Conservation (phyloP, 306 rosid genomes). For the Ochetophila trinervis region DNA sequence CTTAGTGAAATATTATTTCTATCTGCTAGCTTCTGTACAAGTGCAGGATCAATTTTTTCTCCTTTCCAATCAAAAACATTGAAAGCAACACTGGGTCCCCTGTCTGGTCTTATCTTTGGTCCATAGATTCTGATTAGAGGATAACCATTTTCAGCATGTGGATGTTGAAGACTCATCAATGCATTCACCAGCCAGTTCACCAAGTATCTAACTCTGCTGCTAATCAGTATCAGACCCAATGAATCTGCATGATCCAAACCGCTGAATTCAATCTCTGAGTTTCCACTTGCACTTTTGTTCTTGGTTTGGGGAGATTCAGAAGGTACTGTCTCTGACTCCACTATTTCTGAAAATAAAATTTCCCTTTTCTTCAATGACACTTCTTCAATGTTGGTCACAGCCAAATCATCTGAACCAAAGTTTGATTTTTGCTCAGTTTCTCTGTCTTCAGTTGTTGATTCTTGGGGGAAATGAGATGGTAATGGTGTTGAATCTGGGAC, state of each 20-base stretch:
- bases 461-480: slow-evolving; percentile 19
- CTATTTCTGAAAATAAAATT: slow-evolving; percentile 32
- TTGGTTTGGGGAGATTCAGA: slow-evolving; percentile 22
- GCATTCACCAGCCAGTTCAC: slow-evolving; percentile 80
- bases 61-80: slow-evolving; percentile 92
- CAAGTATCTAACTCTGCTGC: slow-evolving; percentile 49
- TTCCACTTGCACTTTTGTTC: slow-evolving; percentile 1
- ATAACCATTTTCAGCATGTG: slow-evolving; percentile 45
- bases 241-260: slow-evolving; percentile 82
- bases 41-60: slow-evolving; percentile 57
- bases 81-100: slow-evolving; percentile 73
- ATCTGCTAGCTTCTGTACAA: slow-evolving; percentile 85
- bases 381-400: too few relatives aligned
- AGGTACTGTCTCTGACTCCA: slow-evolving; percentile 19
- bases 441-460: slow-evolving; percentile 1
- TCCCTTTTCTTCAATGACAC: slow-evolving; percentile 1
- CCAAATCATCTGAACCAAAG: background rate
- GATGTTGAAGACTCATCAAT: slow-evolving; percentile 66
- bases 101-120: slow-evolving; percentile 48
- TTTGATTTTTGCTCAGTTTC: slow-evolving; percentile 22
- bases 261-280: slow-evolving; percentile 41
- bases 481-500: slow-evolving; percentile 32
- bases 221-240: slow-evolving; percentile 57
- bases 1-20: slow-evolving; percentile 57
- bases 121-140: slow-evolving; percentile 66